Evolutionary conservation across 2,329 filamentous ascomycete species (phyloP).

Genomic region (Zalaria sp.): DNA sequence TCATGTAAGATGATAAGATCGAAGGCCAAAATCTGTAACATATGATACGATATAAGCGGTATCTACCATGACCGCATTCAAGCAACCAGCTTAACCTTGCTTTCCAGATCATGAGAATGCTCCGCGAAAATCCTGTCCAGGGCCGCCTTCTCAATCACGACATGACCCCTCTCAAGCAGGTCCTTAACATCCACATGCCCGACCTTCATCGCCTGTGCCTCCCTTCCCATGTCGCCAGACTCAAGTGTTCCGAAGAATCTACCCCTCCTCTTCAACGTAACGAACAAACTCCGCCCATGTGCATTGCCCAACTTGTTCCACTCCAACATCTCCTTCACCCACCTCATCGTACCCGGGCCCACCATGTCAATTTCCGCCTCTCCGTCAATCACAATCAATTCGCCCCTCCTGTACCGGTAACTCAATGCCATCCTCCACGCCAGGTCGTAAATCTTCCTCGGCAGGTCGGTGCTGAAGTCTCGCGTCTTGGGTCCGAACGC

Average conservation of each 20-base stretch:
- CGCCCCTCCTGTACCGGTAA: slow-evolving; percentile 76
- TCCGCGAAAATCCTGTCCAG: slow-evolving; percentile 58
- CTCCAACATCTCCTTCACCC: slow-evolving; percentile 54
- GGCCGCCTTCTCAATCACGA: slow-evolving; percentile 76
- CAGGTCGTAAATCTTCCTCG: slow-evolving; percentile 83
- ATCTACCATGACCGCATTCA: neutral
- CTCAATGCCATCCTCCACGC: slow-evolving; percentile 90
- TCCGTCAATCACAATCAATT: slow-evolving; percentile 74
- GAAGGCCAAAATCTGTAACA: too few relatives aligned
- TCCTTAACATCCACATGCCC: slow-evolving; percentile 94
- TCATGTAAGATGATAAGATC: too few relatives aligned
- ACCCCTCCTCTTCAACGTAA: slow-evolving; percentile 48
- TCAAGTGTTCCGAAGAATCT: slow-evolving; percentile 55
- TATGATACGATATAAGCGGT: too few relatives aligned
- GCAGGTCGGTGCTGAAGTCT: slow-evolving; percentile 75
- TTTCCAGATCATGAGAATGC: slow-evolving; percentile 49
- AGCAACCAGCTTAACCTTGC: neutral
- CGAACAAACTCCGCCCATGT: slow-evolving; percentile 59
- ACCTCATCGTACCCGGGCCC: slow-evolving; percentile 23
- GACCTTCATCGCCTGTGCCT: slow-evolving; percentile 55
- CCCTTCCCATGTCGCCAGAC: slow-evolving; percentile 41
- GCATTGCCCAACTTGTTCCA: slow-evolving; percentile 55
- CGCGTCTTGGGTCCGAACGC: slow-evolving; percentile 80
- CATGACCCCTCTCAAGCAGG: slow-evolving; percentile 65
- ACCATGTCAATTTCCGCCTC: slow-evolving; percentile 50